Base-by-base conservation (phyloP, 345 rosid species). In the Boechera stricta region DNA sequence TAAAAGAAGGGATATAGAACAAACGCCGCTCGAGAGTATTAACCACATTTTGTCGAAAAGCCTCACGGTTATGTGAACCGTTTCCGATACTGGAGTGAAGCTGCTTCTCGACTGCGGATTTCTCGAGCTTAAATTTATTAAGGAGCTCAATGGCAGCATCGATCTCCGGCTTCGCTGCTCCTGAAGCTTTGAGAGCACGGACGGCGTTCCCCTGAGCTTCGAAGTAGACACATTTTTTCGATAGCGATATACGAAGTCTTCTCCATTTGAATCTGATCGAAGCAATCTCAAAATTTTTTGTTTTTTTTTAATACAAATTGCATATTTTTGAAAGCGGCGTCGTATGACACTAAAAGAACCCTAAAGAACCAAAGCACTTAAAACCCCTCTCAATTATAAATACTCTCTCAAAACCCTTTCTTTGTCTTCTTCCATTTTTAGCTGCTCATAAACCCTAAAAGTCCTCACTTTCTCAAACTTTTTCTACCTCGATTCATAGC, bases 21-120 rank as follows among this genome's bases (percentile, higher is more conserved):
- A 91, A 82, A 18, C 93, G 89, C 52, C 97, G 82, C 74, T 89
- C 98, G 0, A 94, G 89, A 7, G 98, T 89, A 67, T 92, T 94
- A 3, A 76, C 87, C 0, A 84, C 89, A 42, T 87, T 71, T 76
- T 89, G 90, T 7, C 98, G 93, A 77, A 94, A 91, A 16, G 89
- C 91, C 78, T 94, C 98, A 72, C 87, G 84, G 78, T 74, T 82
- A 38, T 81, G 52, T 2, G 90, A 61, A 61, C 86, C 77, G 24
- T 65, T 85, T 0, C 84, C 88, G 45, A 90, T 85, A 42, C 79
- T 73, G 35, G 87, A 84, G 21, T 83, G 91, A 21, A 94, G 97
- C 83, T 82, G 81, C 76, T 69, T 90, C 89, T 94, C 97, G 24
- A 94, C 83, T 45, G 87, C 62, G 13, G 95, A 76, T 79, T 89